Evolutionary conservation across 805 yeast species (phyloP).

Genomic region (Metschnikowia hibisci): DNA sequence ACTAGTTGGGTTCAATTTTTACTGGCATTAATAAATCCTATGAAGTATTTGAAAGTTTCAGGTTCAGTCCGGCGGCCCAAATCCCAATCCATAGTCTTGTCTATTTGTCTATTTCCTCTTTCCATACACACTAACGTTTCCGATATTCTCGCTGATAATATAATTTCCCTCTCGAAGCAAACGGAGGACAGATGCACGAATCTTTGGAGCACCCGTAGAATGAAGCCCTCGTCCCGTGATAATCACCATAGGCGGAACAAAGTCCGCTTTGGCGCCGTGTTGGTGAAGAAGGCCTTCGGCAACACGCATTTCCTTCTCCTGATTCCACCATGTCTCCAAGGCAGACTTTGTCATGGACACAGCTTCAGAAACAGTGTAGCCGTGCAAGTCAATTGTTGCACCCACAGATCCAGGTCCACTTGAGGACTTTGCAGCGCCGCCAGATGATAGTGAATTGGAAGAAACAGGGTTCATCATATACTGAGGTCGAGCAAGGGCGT

Average conservation of each 20-base stretch:
- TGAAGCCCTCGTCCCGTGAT: conserved; percentile 74
- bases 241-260: conserved; percentile 43
- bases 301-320: conserved; percentile 44
- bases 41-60: no score
- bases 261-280: conserved; percentile 33
- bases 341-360: conserved; percentile 30
- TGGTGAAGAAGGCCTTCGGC: conserved; percentile 34
- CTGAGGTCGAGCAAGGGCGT: background rate
- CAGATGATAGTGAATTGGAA: background rate
- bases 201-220: conserved; percentile 51
- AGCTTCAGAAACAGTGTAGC: conserved; percentile 47
- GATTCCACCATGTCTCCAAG: conserved; percentile 58
- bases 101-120: conserved; percentile 17
- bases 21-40: background rate
- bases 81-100: no score
- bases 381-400: conserved; percentile 52
- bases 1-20: background rate
- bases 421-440: background rate
- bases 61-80: no score
- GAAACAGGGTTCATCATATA: background rate
- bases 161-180: conserved; percentile 37
- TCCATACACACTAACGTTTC: conserved; percentile 45
- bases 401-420: background rate
- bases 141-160: conserved; percentile 44
- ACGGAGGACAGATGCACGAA: conserved; percentile 41